phyloP scores from a whole-genome alignment of 805 yeast species.

The Metschnikowia amazonensis region DNA sequence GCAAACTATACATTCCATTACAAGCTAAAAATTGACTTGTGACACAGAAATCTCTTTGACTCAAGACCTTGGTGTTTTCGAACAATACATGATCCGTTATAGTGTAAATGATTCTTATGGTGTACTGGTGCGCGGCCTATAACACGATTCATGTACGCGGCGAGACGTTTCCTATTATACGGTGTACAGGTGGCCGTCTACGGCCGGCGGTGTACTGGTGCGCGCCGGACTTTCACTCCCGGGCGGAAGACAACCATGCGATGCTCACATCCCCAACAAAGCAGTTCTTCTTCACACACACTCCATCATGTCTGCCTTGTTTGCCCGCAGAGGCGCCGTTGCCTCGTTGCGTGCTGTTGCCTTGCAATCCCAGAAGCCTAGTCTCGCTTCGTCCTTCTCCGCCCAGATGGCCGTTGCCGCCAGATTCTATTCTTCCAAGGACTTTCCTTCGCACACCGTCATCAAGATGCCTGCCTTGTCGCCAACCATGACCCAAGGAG shows the following conservation, averaged over 20 bases:
- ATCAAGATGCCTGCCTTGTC: constrained; percentile 98
- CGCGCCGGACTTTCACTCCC: constrained; percentile 23
- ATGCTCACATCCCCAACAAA: constrained; percentile 13
- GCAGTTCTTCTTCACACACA: constrained; percentile 20
- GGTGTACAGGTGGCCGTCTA: neutral
- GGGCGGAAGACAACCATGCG: constrained; percentile 34
- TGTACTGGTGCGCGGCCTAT: neutral
- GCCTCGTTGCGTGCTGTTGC: constrained; percentile 24
- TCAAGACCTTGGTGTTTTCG: too few relatives aligned
- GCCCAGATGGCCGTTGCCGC: constrained; percentile 26
- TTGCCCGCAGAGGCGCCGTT: constrained; percentile 31
- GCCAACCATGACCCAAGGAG: constrained; percentile 99
- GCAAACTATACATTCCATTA: too few relatives aligned
- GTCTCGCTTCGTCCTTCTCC: constrained; percentile 19
- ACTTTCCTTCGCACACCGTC: constrained; percentile 78
- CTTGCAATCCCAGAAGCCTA: constrained; percentile 19
- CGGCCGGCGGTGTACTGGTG: neutral
- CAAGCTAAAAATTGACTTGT: too few relatives aligned
- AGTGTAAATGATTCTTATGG: too few relatives aligned
- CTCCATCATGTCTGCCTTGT: constrained; percentile 40
- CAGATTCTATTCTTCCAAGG: constrained; percentile 40
- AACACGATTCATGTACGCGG: too few relatives aligned
- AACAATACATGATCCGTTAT: too few relatives aligned
- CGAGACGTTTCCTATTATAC: too few relatives aligned
- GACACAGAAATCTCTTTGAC: too few relatives aligned